A percentile compares a stretch with the other conserved stretches of the same genome.
Conservation (phyloP, 768 basidiomycete species). For the Psilocybe cyanescens region DNA sequence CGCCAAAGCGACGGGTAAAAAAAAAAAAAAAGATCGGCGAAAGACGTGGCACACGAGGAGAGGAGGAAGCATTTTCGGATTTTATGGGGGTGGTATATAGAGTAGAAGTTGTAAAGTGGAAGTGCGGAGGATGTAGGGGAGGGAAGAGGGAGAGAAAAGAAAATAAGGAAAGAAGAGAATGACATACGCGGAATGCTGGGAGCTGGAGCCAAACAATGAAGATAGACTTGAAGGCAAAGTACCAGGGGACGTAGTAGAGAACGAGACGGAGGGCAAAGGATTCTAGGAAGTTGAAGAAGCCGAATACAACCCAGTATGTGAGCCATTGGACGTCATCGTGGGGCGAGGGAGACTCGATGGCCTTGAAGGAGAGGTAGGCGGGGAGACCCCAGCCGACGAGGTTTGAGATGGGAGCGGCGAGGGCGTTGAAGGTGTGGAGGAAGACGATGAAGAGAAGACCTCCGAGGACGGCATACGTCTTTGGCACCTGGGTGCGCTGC, state of each 20-base stretch:
- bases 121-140: background rate
- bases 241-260: constrained; percentile 94
- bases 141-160: background rate
- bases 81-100: background rate
- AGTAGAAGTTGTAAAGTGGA: background rate
- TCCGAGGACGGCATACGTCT: constrained; percentile 86
- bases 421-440: constrained; percentile 87
- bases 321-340: constrained; percentile 95
- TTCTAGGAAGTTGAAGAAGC: constrained; percentile 92
- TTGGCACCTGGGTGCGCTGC: constrained; percentile 90
- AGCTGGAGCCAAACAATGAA: constrained; percentile 95
- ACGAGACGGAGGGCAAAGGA: constrained; percentile 81
- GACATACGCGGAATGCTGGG: constrained; percentile 78
- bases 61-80: background rate
- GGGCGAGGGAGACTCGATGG: constrained; percentile 83
- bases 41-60: constrained; percentile 26
- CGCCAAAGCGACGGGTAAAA: constrained; percentile 17
- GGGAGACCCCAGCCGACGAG: constrained; percentile 94
- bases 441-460: constrained; percentile 65
- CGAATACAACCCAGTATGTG: constrained; percentile 97
- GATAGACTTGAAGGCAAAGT: constrained; percentile 89
- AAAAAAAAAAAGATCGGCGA: constrained; percentile 13
- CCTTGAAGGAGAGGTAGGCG: constrained; percentile 93
- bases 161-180: constrained; percentile 5
- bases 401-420: constrained; percentile 92